Percentiles rank a stretch among this genome's conserved stretches.
Evolutionary conservation across 2,329 filamentous ascomycete species (phyloP).

Genomic region (Ascochyta rabiei): DNA sequence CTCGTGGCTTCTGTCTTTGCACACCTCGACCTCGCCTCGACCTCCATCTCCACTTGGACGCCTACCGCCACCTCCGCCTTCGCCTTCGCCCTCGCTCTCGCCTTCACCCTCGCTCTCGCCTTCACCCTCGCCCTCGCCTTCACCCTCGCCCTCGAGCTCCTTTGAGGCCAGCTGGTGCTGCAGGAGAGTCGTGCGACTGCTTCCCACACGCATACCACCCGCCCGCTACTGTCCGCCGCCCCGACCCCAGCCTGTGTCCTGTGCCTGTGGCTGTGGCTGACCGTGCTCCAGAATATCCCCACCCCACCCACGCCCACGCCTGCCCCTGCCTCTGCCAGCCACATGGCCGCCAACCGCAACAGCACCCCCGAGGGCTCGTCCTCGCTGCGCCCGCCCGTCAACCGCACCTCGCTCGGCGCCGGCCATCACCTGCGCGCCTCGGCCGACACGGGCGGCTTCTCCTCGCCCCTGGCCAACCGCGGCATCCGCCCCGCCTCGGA

Average conservation of each 20-base stretch:
- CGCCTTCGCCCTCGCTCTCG: slow-evolving; percentile 14
- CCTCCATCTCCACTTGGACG: too few relatives aligned
- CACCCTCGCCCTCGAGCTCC: slow-evolving; percentile 26
- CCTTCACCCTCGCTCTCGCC: slow-evolving; percentile 10
- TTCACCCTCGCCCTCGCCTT: not conserved
- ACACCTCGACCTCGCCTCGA: too few relatives aligned
- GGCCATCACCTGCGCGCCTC: slow-evolving; percentile 91
- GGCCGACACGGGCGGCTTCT: slow-evolving; percentile 90
- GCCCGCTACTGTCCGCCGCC: not conserved
- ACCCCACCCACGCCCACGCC: slow-evolving; percentile 25
- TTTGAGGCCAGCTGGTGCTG: slow-evolving; percentile 43
- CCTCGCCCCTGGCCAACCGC: slow-evolving; percentile 72
- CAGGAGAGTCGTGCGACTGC: slow-evolving; percentile 26
- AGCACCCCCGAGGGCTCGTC: slow-evolving; percentile 93
- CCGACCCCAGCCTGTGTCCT: too few relatives aligned
- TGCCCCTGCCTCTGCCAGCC: slow-evolving; percentile 56
- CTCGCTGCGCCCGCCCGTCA: slow-evolving; percentile 80
- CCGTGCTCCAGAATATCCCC: too few relatives aligned
- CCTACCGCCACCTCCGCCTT: not conserved
- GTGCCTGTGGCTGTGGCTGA: too few relatives aligned
- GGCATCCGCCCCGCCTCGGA: slow-evolving; percentile 92
- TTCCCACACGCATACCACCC: slow-evolving; percentile 4
- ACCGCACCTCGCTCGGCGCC: slow-evolving; percentile 74
- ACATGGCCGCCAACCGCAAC: slow-evolving; percentile 76
- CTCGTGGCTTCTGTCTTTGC: too few relatives aligned